Evolutionary conservation across 1,139 yeast species (phyloP), one percentile per base, ranked within the genome.

Genomic region (Hansenula lynferdii): DNA sequence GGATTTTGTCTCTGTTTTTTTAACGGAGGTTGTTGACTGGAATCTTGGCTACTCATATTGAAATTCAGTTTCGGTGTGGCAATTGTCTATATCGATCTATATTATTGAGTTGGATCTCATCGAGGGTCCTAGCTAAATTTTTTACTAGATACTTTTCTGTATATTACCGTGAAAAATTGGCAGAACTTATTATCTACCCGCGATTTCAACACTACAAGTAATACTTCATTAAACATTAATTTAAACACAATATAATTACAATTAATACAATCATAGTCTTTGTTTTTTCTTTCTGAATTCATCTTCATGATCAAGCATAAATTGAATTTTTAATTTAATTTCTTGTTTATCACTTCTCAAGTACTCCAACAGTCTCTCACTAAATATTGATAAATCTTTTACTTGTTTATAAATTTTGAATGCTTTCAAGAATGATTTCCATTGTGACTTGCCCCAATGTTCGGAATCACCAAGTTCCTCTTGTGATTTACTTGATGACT

Each of bases 271-370:
- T 5, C 16, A 21, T 23, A 23, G 5, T 23, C 25, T 11, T 11
- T 16, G 7, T 5, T 7, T 11, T 14, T 14, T 15, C 21, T 11
- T 26, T 33, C 17, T 20, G 15, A 18, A 25, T 16, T 32, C 33
- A 10, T 37, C 34, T 26, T 35, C 37, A 31, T 38, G 32, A 15
- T 41, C 40, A 15, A 38, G 28, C 20, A 39, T 42, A 24, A 49
- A 49, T 8, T 34, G 37, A n/a, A 52, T 43, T 35, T 48, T 50
- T 9, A 44, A 27, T 33, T 45, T 29, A 2, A 52, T 40, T 25
- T 51, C 55, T 6, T 42, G 29, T 15, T 40, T 31, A 39, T 52
- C 54, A 37, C 54, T 48, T 8, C 31, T 35, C 10, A 52, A 26
- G 17, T 32, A 46, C 11, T 33, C 26, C 35, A 50, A 30, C 12